Conservation (phyloP, 345 rosid genomes). For the Syzygium oleosum region DNA sequence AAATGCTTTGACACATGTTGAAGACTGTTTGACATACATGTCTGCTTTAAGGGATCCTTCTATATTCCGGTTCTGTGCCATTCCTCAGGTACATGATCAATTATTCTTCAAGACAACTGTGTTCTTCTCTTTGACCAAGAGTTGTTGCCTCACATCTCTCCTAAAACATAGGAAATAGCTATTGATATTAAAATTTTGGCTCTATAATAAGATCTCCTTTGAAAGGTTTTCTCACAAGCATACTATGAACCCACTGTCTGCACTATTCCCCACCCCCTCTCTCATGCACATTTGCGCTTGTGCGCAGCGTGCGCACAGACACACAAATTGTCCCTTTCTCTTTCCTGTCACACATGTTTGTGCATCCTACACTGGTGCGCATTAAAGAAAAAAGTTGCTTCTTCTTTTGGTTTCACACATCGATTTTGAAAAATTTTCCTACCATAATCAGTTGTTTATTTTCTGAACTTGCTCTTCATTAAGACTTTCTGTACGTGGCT, state of each 20-base stretch:
- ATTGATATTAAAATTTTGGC: background rate
- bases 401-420: background rate
- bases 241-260: background rate
- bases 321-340: background rate
- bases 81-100: conserved; percentile 54
- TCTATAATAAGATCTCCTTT: background rate
- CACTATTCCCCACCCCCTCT: background rate
- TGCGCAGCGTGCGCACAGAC: background rate
- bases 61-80: conserved; percentile 86
- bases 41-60: conserved; percentile 51
- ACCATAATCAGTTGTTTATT: background rate
- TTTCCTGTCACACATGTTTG: background rate
- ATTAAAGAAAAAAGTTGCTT: background rate
- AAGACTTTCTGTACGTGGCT: background rate
- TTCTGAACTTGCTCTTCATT: background rate
- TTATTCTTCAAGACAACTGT: background rate
- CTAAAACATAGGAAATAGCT: background rate
- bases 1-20: conserved; percentile 63
- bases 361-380: background rate
- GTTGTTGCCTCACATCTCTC: background rate
- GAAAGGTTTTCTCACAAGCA: background rate
- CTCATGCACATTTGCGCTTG: background rate
- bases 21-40: conserved; percentile 82
- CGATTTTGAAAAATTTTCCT: background rate
- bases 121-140: background rate